These are phyloP conservation scores for Pyrenula aspistea DNA, from an alignment of 495 filamentous ascomycete species.

Conservation along the genomic window DNA sequence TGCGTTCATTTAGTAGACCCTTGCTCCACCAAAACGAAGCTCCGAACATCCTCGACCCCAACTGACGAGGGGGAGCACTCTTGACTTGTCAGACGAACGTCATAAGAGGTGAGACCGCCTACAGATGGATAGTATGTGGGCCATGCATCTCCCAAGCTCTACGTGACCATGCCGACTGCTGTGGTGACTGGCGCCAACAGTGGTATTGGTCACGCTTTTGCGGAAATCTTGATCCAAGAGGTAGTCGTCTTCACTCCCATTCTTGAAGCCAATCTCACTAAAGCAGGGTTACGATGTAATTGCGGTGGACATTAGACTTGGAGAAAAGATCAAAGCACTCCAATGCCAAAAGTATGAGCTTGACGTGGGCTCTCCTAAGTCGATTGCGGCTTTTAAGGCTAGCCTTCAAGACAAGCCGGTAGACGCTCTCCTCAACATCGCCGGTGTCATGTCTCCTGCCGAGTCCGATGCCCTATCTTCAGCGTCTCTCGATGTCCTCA, in stretches of 20 bases:
- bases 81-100: no score
- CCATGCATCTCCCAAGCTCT: no score
- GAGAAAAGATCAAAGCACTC: background rate
- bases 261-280: background rate
- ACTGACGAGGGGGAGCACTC: no score
- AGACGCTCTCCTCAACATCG: constrained; percentile 13
- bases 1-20: no score
- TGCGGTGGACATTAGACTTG: constrained; percentile 10
- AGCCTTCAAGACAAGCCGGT: background rate
- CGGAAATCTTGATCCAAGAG: constrained; percentile 13
- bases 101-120: no score
- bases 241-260: background rate
- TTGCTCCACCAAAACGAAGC: no score
- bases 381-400: background rate
- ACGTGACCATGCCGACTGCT: constrained; percentile 15
- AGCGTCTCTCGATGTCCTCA: constrained; percentile 5
- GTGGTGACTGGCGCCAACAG: constrained; percentile 21
- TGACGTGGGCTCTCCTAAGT: background rate
- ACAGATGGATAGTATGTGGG: no score
- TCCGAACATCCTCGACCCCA: no score
- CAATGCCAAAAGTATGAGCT: background rate
- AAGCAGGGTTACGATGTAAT: constrained; percentile 18
- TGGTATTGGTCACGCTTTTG: constrained; percentile 19
- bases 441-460: constrained; percentile 15
- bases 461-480: constrained; percentile 10